Evolutionary conservation across 768 basidiomycete genomes (phyloP).

Genomic region (Mycena leptocephala): DNA sequence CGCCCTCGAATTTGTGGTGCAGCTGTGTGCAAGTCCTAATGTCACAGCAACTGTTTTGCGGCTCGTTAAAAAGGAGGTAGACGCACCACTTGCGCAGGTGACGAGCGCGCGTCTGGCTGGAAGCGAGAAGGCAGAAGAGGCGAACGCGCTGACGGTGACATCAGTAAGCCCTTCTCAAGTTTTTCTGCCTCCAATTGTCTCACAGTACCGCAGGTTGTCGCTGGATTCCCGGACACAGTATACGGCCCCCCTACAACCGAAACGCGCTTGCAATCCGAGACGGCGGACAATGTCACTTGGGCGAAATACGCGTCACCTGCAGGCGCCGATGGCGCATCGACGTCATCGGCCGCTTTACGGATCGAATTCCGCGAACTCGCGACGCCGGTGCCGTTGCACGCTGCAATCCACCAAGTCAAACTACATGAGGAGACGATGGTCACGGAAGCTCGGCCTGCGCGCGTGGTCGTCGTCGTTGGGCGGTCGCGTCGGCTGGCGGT

Average conservation of each 20-base stretch:
- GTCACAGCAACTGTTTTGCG: slow-evolving; percentile 85
- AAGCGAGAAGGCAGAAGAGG: slow-evolving; percentile 48
- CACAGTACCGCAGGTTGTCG: slow-evolving; percentile 44
- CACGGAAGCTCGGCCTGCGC: slow-evolving; percentile 44
- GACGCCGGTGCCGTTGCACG: slow-evolving; percentile 74
- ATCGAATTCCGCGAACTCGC: slow-evolving; percentile 74
- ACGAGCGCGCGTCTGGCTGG: slow-evolving; percentile 45
- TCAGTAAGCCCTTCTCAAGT: slow-evolving; percentile 56
- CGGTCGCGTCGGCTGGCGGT: slow-evolving; percentile 83
- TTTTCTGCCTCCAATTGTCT: background rate
- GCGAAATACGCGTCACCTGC: slow-evolving; percentile 64
- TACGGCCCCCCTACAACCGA: slow-evolving; percentile 79
- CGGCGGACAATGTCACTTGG: slow-evolving; percentile 89
- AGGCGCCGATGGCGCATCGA: slow-evolving; percentile 31
- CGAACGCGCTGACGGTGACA: slow-evolving; percentile 60
- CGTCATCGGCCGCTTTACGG: slow-evolving; percentile 62
- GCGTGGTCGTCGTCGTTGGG: slow-evolving; percentile 79
- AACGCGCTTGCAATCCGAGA: slow-evolving; percentile 82
- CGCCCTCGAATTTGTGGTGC: slow-evolving; percentile 88
- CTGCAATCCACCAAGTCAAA: slow-evolving; percentile 66
- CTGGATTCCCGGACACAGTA: slow-evolving; percentile 76
- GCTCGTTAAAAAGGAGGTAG: slow-evolving; percentile 67
- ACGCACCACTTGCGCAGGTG: slow-evolving; percentile 36
- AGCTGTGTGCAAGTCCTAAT: slow-evolving; percentile 80
- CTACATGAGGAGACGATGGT: slow-evolving; percentile 28